Evolutionary conservation across 108 stramenopile genomes (phyloP).

Genomic region (Thalassiosira profunda): DNA sequence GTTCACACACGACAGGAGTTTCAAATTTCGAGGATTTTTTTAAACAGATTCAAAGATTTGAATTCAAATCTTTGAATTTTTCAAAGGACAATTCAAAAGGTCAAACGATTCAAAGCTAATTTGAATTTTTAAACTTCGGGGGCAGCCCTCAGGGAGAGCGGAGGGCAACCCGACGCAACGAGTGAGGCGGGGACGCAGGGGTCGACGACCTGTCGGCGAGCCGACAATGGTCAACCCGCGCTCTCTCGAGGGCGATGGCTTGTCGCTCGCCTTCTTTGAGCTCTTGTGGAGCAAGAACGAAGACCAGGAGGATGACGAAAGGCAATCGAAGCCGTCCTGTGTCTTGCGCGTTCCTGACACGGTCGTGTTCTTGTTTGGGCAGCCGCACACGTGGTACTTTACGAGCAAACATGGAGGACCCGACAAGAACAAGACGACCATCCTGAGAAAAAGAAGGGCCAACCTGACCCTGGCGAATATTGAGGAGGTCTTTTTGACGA

Average conservation of each 20-base stretch:
- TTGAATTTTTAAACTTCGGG: too few relatives aligned
- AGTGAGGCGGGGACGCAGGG: too few relatives aligned
- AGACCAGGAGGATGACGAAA: background rate
- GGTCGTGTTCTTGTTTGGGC: constrained; percentile 84
- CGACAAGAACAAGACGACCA: constrained; percentile 39
- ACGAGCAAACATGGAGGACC: constrained; percentile 64
- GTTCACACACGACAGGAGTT: too few relatives aligned
- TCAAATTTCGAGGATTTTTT: too few relatives aligned
- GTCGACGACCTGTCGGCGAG: too few relatives aligned
- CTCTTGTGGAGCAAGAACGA: constrained; percentile 72
- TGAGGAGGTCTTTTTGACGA: constrained; percentile 81
- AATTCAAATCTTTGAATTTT: too few relatives aligned
- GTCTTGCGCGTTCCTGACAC: constrained; percentile 77
- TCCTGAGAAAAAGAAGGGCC: constrained; percentile 78
- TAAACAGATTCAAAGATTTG: too few relatives aligned
- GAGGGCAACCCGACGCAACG: too few relatives aligned
- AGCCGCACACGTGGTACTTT: constrained; percentile 90
- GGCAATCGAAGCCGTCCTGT: too few relatives aligned
- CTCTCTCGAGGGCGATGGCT: constrained; percentile 77
- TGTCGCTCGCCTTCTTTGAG: constrained; percentile 73
- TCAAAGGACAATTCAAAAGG: too few relatives aligned
- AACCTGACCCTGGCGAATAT: constrained; percentile 88
- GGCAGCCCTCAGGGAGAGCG: too few relatives aligned
- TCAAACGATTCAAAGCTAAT: too few relatives aligned
- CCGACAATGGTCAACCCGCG: constrained; percentile 13